Evolutionary conservation across 1,284 basidiomycete species (phyloP), one percentile per base, ranked within the genome.

Genomic region (Cerrena zonata): DNA sequence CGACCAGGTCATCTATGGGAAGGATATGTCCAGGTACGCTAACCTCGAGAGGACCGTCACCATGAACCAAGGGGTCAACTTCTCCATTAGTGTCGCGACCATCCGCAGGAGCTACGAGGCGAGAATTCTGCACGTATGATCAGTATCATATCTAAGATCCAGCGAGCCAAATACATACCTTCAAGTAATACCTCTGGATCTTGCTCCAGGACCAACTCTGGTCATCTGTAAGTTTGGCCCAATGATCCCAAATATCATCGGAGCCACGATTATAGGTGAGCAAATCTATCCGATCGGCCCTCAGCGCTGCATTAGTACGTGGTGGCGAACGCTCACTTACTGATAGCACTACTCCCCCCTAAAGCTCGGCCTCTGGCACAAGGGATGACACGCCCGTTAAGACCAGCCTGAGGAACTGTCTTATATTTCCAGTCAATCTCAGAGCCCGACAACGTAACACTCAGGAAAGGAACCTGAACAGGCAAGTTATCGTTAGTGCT

Each of bases 151-250:
- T 10, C 48, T 24, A 40, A 22, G 18, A 21, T 22, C 12, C 34
- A 13, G 23, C 10, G 30, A 7, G 15, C 7, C 7, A 34, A 7
- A 24, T 13, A 23, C n/a, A n/a, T 34, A 51, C 49, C 38, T 45
- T 42, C 24, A 23, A 19, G 36, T 49, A 52, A 40, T 61, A 64
- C 2, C 52, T 51, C 34, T 57, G 26, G 21, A 68, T 51, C 4
- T 48, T 50, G 7, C 58, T 47, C 65, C 65, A 70, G 4, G 58
- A 59, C 68, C 65, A 69, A 4, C 61, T 65, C 0, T 49, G 19
- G 39, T 69, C 66, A 2, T 59, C 59, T 2, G 65, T 67, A 4
- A 66, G 45, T 2, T 54, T 48, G 0, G 69, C 67, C 43, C 55
- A 61, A 15, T 59, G 58, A 39, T 70, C 56, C 39, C 52, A 70